Evolutionary conservation across 768 basidiomycete species (phyloP), one percentile per base, ranked within the genome.

Genomic region (Tylopilus rubrobrunneus): DNA sequence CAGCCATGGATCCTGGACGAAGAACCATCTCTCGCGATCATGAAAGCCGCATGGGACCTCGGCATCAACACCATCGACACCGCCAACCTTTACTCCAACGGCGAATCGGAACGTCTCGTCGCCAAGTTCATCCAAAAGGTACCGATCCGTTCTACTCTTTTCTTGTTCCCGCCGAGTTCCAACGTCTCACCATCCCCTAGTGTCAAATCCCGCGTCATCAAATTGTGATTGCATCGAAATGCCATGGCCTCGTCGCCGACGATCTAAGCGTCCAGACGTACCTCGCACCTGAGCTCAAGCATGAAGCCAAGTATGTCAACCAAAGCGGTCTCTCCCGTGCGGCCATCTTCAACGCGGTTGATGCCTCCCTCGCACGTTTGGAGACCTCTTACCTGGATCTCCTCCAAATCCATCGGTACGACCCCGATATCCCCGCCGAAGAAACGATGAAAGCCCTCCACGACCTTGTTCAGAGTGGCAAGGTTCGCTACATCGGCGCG

Each of bases 361-460:
- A 31, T 10, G 29, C 29, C 29, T 31, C 29, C 29, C 10, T 31
- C 4, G 29, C 29, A 7, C 29, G 29, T 4, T 62, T 76, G 21
- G 55, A 65, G 21, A 76, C 74, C 3, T 25, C 69, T 31, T 31
- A 31, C 29, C 10, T 31, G 8, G 29, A 31, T 31, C 62, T 75
- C 6, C 62, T 75, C 39, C 78, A 80, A 55, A 74, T 78, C 37
- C 79, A 80, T 44, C 60, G 71, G 17, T 76, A 69, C 37, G 79
- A 79, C 49, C 34, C 59, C 8, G 52, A 55, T 0, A 70, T 73
- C 0, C 67, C 78, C 7, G 52, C 67, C 0, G 73, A 31, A 45
- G 78, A 80, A 60, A 80, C 72, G 1, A 79, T 80, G 78, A 73
- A 75, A 45, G 79, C 78, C 0, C 65, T 80, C 6, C 75, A 79